Percentiles rank a stretch among this genome's conserved stretches.
Evolutionary conservation across 495 filamentous ascomycete species (phyloP).

Genomic region (Corynascus novoguineensis): DNA sequence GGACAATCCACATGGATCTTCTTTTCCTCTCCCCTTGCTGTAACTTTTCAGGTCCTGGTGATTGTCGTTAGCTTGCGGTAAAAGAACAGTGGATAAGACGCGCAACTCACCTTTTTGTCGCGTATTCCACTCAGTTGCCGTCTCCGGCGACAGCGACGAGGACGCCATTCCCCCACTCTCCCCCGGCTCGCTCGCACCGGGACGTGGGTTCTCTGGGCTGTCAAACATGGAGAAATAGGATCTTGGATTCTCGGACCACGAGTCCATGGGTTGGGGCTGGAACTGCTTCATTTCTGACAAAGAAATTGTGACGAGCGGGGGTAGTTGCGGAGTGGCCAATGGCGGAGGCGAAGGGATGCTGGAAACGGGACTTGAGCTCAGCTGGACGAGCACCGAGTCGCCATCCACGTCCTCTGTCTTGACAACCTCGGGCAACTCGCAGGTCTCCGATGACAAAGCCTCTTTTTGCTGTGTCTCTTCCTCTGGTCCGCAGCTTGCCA

Average conservation of each 20-base stretch:
- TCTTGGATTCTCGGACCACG: conserved; percentile 26
- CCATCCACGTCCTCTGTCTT: conserved; percentile 4
- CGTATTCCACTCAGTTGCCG: background rate
- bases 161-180: too few relatives aligned
- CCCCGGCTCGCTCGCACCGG: background rate
- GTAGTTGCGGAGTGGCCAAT: background rate
- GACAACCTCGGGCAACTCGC: background rate
- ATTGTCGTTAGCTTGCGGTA: background rate
- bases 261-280: background rate
- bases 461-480: too few relatives aligned
- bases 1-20: conserved; percentile 29
- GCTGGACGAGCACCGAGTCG: too few relatives aligned
- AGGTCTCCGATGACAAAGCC: background rate
- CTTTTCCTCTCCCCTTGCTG: conserved; percentile 4
- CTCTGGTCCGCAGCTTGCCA: background rate
- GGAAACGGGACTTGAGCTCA: background rate
- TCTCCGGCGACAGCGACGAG: background rate
- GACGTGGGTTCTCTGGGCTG: conserved; percentile 10
- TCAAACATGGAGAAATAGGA: conserved; percentile 31
- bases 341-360: background rate
- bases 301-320: conserved; percentile 11
- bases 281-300: conserved; percentile 12
- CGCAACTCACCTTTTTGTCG: conserved; percentile 1
- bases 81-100: background rate
- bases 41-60: background rate